Evolutionary conservation across 495 filamentous ascomycete genomes (phyloP).

Genomic region (Neurospora sp.): DNA sequence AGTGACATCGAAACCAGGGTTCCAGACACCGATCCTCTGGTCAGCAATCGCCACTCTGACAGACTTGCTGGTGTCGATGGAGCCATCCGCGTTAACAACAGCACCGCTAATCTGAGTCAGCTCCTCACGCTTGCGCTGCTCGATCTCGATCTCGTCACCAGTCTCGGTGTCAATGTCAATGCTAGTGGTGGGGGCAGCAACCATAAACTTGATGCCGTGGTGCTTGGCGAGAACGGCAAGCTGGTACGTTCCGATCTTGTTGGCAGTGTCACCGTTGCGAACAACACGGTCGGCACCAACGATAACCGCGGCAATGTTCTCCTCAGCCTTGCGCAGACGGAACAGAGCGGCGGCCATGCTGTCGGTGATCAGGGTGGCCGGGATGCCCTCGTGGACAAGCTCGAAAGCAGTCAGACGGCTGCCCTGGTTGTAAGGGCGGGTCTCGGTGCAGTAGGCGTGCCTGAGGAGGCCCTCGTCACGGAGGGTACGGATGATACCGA

Average conservation of each 20-base stretch:
- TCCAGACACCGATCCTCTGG: slow-evolving; percentile 77
- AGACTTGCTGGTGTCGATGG: slow-evolving; percentile 41
- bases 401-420: slow-evolving; percentile 93
- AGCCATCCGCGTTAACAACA: slow-evolving; percentile 39
- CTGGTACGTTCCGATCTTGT: slow-evolving; percentile 95
- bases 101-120: slow-evolving; percentile 72
- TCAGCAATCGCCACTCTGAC: slow-evolving; percentile 73
- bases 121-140: slow-evolving; percentile 71
- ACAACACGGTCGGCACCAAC: slow-evolving; percentile 94
- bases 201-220: slow-evolving; percentile 88
- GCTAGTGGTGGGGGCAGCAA: slow-evolving; percentile 88
- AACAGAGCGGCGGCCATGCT: slow-evolving; percentile 91
- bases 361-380: slow-evolving; percentile 89
- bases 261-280: slow-evolving; percentile 93
- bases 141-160: slow-evolving; percentile 74
- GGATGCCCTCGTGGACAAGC: slow-evolving; percentile 84
- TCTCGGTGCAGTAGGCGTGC: slow-evolving; percentile 93
- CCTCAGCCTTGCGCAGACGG: slow-evolving; percentile 39
- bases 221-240: slow-evolving; percentile 77
- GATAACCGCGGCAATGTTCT: slow-evolving; percentile 70
- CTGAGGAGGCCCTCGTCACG: slow-evolving; percentile 51
- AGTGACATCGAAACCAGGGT: slow-evolving; percentile 93
- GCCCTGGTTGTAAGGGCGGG: slow-evolving; percentile 95
- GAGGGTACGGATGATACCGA: slow-evolving; percentile 87
- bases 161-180: slow-evolving; percentile 74